phyloP scores from a whole-genome alignment of 306 rosid genomes.

The Astragalus membranaceus region DNA sequence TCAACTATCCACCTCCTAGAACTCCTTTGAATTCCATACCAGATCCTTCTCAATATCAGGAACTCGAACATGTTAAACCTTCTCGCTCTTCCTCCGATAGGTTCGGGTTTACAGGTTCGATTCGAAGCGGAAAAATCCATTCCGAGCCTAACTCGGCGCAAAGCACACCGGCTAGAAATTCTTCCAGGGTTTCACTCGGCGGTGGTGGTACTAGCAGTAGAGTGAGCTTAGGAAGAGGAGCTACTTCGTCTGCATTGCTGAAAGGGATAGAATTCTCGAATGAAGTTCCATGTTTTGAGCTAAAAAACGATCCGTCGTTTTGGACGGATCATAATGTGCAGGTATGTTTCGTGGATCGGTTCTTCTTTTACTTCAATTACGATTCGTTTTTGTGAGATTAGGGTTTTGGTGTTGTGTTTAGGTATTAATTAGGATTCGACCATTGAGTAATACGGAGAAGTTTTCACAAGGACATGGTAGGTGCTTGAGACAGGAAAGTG shows the following conservation, averaged over 20 bases:
- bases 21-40: constrained; percentile 67
- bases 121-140: constrained; percentile 35
- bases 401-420: constrained; percentile 29
- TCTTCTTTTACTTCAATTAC: background rate
- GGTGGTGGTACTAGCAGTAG: constrained; percentile 33
- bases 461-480: constrained; percentile 62
- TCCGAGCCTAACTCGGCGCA: constrained; percentile 78
- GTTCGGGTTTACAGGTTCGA: constrained; percentile 31
- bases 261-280: constrained; percentile 30
- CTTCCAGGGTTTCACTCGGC: constrained; percentile 53
- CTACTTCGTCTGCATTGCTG: background rate
- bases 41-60: constrained; percentile 63
- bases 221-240: constrained; percentile 35
- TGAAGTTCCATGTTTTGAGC: constrained; percentile 60
- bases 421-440: constrained; percentile 88
- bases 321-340: constrained; percentile 95
- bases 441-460: constrained; percentile 63
- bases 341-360: constrained; percentile 30
- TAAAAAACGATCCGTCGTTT: constrained; percentile 60
- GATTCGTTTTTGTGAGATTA: constrained; percentile 1
- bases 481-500: constrained; percentile 82
- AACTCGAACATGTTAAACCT: constrained; percentile 28
- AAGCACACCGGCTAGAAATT: constrained; percentile 53
- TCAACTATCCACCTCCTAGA: constrained; percentile 60
- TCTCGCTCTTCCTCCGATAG: constrained; percentile 28